Base-by-base conservation (phyloP, 228 moss, liverwort and hornwort species). In the Sphagnum magellanicum region DNA sequence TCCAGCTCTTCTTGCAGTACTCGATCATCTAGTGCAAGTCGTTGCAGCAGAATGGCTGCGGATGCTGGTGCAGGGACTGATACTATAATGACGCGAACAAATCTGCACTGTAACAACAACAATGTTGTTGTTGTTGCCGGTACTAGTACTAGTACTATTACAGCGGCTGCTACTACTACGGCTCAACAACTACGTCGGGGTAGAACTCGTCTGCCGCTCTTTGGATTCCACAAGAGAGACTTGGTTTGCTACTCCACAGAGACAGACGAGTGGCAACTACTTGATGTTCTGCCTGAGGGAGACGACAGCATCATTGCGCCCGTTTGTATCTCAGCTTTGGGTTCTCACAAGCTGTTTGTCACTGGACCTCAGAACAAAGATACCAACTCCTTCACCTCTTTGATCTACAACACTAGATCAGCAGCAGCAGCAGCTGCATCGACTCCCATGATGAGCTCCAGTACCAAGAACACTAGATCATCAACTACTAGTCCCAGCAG, bases 251-350 rank as follows among this genome's bases (percentile, higher is more conserved):
- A 65, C 17, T 63, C 68, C 47, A 47, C 48, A 13, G 53, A 50
- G 5, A 57, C 6, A 4, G 53, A 75, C 47, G 13, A 57, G 16
- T 81, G 80, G 80, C 46, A 64, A 17, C 16, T 71, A 5, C 49
- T 81, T 13, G 77, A 74, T 46, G 10, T 6, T 5, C 47, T 81
- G 50, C 80, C 76, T 0, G 73, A 57, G 32, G 77, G 73, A 10
- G 66, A 73, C 16, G 70, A 67, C 4, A 71, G 63, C 1, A 77
- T 74, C 50, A 68, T 64, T 0, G 66, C 73, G 6, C 73, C 73
- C 4, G n/a, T 73, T 64, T 73, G 76, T 46, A 49, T 70, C 5
- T 61, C 71, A 6, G 67, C 76, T 8, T 74, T 64, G 8, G 74
- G 70, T 6, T 32, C 32, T 7, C 52, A 67, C 6, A 74, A 32